Evolutionary conservation across 345 rosid genomes (phyloP).

Genomic region (Rubroshorea leprosula): DNA sequence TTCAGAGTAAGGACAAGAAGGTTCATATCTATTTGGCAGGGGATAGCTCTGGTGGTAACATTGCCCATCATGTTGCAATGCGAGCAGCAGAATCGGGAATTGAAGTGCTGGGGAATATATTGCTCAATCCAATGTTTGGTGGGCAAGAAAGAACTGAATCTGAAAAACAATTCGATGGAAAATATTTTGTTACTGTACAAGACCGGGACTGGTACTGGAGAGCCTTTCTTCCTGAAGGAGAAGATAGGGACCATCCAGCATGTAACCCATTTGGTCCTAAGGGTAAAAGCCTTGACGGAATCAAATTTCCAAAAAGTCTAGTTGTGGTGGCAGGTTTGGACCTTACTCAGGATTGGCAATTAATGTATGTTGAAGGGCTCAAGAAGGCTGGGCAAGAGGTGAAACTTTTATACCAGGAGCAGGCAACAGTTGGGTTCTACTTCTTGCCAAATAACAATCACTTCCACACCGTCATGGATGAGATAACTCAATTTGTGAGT

Average conservation of each 20-base stretch:
- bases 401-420: slow-evolving; percentile 56
- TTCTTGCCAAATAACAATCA: slow-evolving; percentile 71
- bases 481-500: slow-evolving; percentile 60
- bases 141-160: slow-evolving; percentile 80
- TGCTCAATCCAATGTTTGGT: slow-evolving; percentile 90
- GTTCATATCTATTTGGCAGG: slow-evolving; percentile 79
- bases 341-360: slow-evolving; percentile 77
- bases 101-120: slow-evolving; percentile 55
- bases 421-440: slow-evolving; percentile 88
- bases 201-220: slow-evolving; percentile 95
- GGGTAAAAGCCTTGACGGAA: slow-evolving; percentile 46
- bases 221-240: slow-evolving; percentile 78
- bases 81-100: slow-evolving; percentile 62
- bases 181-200: slow-evolving; percentile 61
- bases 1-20: slow-evolving; percentile 62
- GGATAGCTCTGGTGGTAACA: slow-evolving; percentile 94
- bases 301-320: slow-evolving; percentile 69
- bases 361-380: slow-evolving; percentile 66
- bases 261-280: slow-evolving; percentile 79
- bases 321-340: slow-evolving; percentile 91
- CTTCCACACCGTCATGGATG: slow-evolving; percentile 71
- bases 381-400: slow-evolving; percentile 65
- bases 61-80: slow-evolving; percentile 71
- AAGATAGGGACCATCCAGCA: slow-evolving; percentile 83
- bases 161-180: slow-evolving; percentile 72